phyloP scores from a whole-genome alignment of 192 early-diverging fungal species.

The Coemansia sp. region DNA sequence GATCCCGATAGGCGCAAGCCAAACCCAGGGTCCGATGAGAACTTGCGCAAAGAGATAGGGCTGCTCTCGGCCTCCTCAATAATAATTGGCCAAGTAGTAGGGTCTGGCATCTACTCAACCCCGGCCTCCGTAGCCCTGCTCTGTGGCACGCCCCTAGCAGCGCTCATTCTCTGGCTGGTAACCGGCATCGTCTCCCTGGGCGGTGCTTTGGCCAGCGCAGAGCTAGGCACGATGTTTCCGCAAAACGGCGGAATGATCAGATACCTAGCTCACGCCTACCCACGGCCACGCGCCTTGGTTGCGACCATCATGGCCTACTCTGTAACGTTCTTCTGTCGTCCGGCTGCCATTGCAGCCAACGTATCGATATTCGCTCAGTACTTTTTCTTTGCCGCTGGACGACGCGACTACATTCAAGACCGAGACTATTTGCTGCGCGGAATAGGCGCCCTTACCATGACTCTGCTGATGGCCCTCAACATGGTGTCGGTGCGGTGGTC shows the following conservation, averaged over 20 bases:
- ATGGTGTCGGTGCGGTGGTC: conserved; percentile 63
- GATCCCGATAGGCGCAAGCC: conserved; percentile 10
- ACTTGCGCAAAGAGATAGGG: conserved; percentile 44
- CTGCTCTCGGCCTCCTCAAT: conserved; percentile 63
- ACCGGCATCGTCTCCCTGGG: conserved; percentile 72
- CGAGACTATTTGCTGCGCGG: conserved; percentile 43
- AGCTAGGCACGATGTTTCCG: conserved; percentile 85
- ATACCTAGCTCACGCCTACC: conserved; percentile 73
- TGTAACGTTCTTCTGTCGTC: conserved; percentile 55
- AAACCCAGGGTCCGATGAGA: conserved; percentile 20
- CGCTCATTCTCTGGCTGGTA: conserved; percentile 69
- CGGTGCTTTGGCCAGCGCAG: conserved; percentile 83
- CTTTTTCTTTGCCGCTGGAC: conserved; percentile 51
- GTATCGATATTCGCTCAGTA: conserved; percentile 54
- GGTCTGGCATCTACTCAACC: conserved; percentile 77
- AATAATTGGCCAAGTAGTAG: conserved; percentile 72
- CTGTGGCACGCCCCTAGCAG: conserved; percentile 64
- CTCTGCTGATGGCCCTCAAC: conserved; percentile 61
- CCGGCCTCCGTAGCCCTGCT: conserved; percentile 69
- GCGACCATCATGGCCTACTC: conserved; percentile 58
- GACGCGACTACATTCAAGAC: conserved; percentile 18
- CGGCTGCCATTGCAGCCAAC: conserved; percentile 54
- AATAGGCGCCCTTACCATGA: conserved; percentile 58
- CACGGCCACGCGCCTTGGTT: conserved; percentile 47
- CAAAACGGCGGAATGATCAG: conserved; percentile 84